These are phyloP conservation scores for Umbelopsis sp. DNA, from an alignment of 371 early-diverging fungal genomes.

Conservation along the genomic window DNA sequence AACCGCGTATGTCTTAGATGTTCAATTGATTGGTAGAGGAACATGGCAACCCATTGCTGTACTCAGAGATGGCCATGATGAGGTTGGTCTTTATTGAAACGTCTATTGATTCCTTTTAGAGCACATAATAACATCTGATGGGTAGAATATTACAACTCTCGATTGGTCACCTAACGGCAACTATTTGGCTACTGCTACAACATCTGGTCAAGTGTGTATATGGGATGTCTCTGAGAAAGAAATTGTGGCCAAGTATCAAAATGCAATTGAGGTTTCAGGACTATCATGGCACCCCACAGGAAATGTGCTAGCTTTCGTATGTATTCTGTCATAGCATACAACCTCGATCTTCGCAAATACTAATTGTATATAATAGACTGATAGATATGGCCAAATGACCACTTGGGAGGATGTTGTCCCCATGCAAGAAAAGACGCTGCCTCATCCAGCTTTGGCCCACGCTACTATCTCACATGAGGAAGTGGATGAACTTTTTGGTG, in stretches of 20 bases:
- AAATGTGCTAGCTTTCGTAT: slow-evolving; percentile 53
- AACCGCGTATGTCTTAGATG: slow-evolving; percentile 26
- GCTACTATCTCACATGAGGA: slow-evolving; percentile 15
- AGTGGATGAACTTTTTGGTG: slow-evolving; percentile 26
- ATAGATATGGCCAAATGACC: slow-evolving; percentile 41
- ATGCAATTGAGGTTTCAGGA: slow-evolving; percentile 33
- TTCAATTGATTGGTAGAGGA: slow-evolving; percentile 38
- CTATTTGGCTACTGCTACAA: slow-evolving; percentile 51
- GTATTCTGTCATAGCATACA: not conserved
- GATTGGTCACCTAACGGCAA: slow-evolving; percentile 68
- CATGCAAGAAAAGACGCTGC: slow-evolving; percentile 33
- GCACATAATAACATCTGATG: not conserved
- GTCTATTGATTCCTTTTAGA: not conserved
- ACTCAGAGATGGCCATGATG: slow-evolving; percentile 41
- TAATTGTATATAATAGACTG: slow-evolving; percentile 25
- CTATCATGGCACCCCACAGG: slow-evolving; percentile 59
- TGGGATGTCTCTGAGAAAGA: slow-evolving; percentile 49
- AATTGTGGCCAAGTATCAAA: slow-evolving; percentile 29
- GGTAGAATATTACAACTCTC: slow-evolving; percentile 38
- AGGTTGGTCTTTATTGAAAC: slow-evolving; percentile 25
- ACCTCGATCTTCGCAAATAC: not conserved
- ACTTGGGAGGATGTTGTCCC: slow-evolving; percentile 57
- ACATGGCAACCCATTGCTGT: slow-evolving; percentile 45
- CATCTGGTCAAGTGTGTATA: slow-evolving; percentile 46
- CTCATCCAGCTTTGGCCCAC: slow-evolving; percentile 26